Base-by-base conservation (phyloP, 2,329 filamentous ascomycete species). In the Aspergillus pseudoglaucus region DNA sequence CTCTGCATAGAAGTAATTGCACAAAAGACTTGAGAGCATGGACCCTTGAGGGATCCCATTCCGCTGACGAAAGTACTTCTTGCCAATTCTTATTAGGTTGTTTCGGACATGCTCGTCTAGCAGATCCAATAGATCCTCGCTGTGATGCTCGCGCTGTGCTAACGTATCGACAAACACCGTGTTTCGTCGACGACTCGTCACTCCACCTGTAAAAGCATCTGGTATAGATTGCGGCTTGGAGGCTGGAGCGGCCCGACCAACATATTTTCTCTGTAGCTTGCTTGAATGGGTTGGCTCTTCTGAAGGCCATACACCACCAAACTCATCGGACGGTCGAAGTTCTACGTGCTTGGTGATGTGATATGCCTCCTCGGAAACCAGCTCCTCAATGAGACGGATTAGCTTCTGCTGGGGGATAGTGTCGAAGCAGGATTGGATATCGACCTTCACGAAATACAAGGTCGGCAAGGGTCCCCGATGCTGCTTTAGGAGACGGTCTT, bases 1-100 rank as follows among this genome's bases (percentile, higher is more conserved):
- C 53, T 93, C 83, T 5, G 88, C 90, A 63, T 98, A 98, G 67
- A 97, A 96, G 69, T 95, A 91, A 68, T 90, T 97, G 75, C 93
- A 97, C 4, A 98, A 75, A 37, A 90, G 75, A 39, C 85, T 87
- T 0, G 90, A 96, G 4, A 98, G 65, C 1, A 96, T 79, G 0
- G 90, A 96, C 6, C 93, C 93, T 66, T 98, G 93, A 0, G 93
- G 90, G 35, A 98, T 97, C 12, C 93, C 93, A 18, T 79, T 74
- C 65, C 84, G 91, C 65, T 98, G 93, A 20, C 88, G 81, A 64
- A 93, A 96, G 64, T 84, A 90, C 56, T 85, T 88, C 70, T 90
- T 91, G 42, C 90, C 90, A 35, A 97, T 84, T 61, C 87, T 89
- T 60, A 98, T 82, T 22, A 96, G 75, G 61, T 97, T 96, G 50